phyloP scores from a whole-genome alignment of 768 basidiomycete genomes.

The Boletus patriciae region DNA sequence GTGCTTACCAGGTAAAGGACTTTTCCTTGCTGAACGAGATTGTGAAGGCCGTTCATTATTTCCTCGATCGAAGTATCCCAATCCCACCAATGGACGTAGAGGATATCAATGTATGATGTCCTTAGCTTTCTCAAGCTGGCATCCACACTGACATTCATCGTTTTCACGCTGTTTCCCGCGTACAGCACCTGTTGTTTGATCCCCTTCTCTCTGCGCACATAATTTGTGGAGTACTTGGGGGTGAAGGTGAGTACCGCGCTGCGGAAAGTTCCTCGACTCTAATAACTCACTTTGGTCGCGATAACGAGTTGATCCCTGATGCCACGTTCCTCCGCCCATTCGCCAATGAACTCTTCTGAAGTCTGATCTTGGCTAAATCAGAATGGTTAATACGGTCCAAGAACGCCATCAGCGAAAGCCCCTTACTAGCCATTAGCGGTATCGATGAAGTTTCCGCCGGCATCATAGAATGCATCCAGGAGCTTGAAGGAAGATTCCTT shows the following conservation, averaged over 20 bases:
- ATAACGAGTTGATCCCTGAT: slow-evolving; percentile 48
- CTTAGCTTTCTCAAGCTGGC: slow-evolving; percentile 48
- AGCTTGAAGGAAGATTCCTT: slow-evolving; percentile 45
- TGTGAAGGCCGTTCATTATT: slow-evolving; percentile 45
- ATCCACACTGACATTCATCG: slow-evolving; percentile 32
- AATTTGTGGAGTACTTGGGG: slow-evolving; percentile 19
- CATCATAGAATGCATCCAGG: slow-evolving; percentile 45
- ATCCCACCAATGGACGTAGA: slow-evolving; percentile 58
- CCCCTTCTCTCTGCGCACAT: slow-evolving; percentile 8
- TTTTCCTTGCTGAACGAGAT: slow-evolving; percentile 43
- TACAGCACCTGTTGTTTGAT: slow-evolving; percentile 30
- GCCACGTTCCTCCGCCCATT: slow-evolving; percentile 44
- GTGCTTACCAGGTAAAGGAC: slow-evolving; percentile 41
- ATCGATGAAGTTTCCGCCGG: slow-evolving; percentile 51
- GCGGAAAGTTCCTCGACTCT: too few relatives aligned
- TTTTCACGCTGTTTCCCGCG: slow-evolving; percentile 39
- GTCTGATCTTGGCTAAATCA: slow-evolving; percentile 38
- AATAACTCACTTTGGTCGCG: slow-evolving; percentile 38
- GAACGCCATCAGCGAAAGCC: neutral
- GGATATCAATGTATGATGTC: slow-evolving; percentile 56
- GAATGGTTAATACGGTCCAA: neutral
- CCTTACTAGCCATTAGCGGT: slow-evolving; percentile 48
- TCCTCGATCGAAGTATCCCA: slow-evolving; percentile 45
- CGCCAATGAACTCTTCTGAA: slow-evolving; percentile 46
- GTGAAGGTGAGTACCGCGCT: slow-evolving; percentile 4